Evolutionary conservation across 495 filamentous ascomycete species (phyloP), one percentile per base, ranked within the genome.

Genomic region (Xylaria telfairii): DNA sequence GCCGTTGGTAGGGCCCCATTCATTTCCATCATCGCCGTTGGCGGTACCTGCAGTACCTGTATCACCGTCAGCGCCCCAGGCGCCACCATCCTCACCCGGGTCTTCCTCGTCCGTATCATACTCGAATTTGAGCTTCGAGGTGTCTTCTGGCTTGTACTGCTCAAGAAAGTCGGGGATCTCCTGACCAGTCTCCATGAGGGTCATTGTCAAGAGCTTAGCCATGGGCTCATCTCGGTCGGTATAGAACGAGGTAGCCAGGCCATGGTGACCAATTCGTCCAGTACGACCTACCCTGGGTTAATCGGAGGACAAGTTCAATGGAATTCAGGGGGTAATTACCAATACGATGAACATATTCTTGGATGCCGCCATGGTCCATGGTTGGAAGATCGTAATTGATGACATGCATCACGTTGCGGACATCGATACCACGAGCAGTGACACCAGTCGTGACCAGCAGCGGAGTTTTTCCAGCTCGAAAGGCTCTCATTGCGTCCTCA

Each of bases 311-410:
- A 34, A 2, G 3, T 37, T 49, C 34, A 13, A 37, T 24, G 21
- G 6, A 28, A 0, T 15, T 10, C 5, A 32, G 59, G 26, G 4
- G 28, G 12, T 9, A 81, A 86, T 79, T 86, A 93, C 91, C 95
- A 79, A 98, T 99, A 46, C 96, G 92, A 75, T 99, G 96, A 67
- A 92, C 87, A 75, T 99, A 98, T 75, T 98, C 96, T 62, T 92
- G 87, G 56, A 98, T 98, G 4, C 95, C 96, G n/a, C 93, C 94
- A 72, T 93, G 83, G 2, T 83, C 76, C 5, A 79, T 73, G 26
- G 81, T 84, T 0, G 95, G 96, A 3, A 98, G 84, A 60, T 97
- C 94, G 73, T 89, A 98, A 80, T 99, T 98, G 85, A 99, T 90
- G 68, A 99, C 91, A 73, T 97, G 93, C 86, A 91, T 89, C 4